phyloP scores from a whole-genome alignment of 148 eudicot species.

The Cornus florida region DNA sequence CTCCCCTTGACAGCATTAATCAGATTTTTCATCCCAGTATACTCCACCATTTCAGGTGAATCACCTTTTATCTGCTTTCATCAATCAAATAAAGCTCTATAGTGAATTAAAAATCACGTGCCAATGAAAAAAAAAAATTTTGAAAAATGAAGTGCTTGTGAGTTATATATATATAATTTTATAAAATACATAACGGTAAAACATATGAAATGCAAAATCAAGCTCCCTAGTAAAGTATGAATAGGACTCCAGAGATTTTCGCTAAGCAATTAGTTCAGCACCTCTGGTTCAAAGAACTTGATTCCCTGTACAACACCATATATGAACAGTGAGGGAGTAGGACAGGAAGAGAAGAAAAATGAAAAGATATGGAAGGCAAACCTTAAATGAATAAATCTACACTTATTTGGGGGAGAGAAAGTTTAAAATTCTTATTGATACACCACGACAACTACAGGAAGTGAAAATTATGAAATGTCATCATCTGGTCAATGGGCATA shows the following conservation, averaged over 20 bases:
- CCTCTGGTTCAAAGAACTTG: slow-evolving; percentile 99
- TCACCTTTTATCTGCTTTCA: slow-evolving; percentile 84
- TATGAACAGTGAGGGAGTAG: not conserved
- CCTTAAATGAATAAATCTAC: not conserved
- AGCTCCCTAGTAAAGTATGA: slow-evolving; percentile 11
- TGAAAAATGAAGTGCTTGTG: not conserved
- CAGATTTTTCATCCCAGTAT: slow-evolving; percentile 83
- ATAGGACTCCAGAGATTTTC: slow-evolving; percentile 2
- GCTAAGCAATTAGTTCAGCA: slow-evolving; percentile 36
- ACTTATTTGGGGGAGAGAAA: not conserved
- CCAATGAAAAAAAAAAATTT: not conserved
- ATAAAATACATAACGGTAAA: too few species aligned
- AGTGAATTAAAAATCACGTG: not conserved
- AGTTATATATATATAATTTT: too few species aligned
- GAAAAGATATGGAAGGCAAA: not conserved
- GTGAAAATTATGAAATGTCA: not conserved
- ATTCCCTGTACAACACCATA: slow-evolving; percentile 66
- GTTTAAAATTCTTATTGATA: not conserved
- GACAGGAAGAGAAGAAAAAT: slow-evolving; percentile 15
- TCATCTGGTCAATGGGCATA: not conserved
- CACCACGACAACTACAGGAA: not conserved
- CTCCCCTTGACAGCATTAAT: slow-evolving; percentile 65
- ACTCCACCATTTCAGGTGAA: slow-evolving; percentile 96
- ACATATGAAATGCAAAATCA: slow-evolving; percentile 4
- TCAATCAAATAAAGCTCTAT: slow-evolving; percentile 22